A percentile compares a stretch with the other conserved stretches of the same genome.
These are phyloP conservation scores for Solanum hybrid DNA, from an alignment of 305 asterid species.

Conservation along the genomic window DNA sequence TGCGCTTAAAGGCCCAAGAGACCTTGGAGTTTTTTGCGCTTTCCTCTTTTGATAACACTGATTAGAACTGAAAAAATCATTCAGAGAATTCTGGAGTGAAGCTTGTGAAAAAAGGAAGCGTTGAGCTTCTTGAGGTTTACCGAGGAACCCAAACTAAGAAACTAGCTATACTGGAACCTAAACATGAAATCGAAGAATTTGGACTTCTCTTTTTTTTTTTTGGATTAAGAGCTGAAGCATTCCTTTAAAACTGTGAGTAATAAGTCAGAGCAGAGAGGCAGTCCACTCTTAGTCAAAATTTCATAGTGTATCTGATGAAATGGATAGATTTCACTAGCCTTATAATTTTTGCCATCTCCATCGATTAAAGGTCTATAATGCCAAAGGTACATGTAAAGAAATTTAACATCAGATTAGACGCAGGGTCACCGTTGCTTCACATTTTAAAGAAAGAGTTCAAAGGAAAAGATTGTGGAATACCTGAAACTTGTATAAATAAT, in stretches of 20 bases:
- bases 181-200: neutral
- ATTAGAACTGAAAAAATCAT: neutral
- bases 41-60: neutral
- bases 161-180: neutral
- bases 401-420: neutral
- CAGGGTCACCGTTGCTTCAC: neutral
- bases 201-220: neutral
- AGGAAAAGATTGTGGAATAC: constrained; percentile 25
- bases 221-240: neutral
- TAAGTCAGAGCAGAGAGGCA: neutral
- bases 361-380: neutral
- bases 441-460: constrained; percentile 15
- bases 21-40: neutral
- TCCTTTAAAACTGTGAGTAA: neutral
- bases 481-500: constrained; percentile 89
- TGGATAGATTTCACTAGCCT: neutral
- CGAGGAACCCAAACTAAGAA: neutral
- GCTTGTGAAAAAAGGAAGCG: neutral
- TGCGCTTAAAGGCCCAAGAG: neutral
- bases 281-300: neutral
- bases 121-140: neutral
- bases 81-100: neutral
- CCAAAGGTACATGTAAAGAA: neutral
- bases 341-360: neutral
- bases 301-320: neutral